Evolutionary conservation across 2,329 filamentous ascomycete genomes (phyloP).

Genomic region (Fonsecaea monophora): DNA sequence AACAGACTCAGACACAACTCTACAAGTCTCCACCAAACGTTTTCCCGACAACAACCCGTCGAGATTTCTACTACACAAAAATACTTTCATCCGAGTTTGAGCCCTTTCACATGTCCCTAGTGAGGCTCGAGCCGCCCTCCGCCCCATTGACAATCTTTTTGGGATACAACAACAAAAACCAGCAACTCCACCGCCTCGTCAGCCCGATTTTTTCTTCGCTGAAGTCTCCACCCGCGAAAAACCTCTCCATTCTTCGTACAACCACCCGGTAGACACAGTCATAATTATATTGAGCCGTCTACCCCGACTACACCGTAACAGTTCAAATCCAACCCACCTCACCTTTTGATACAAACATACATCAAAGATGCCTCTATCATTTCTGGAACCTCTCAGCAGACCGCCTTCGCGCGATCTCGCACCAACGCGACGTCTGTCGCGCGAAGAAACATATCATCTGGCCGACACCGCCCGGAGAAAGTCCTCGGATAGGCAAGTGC

Average conservation of each 20-base stretch:
- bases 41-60: slow-evolving; percentile 16
- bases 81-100: slow-evolving; percentile 23
- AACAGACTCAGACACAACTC: background rate
- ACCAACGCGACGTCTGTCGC: slow-evolving; percentile 31
- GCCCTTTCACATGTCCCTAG: slow-evolving; percentile 23
- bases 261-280: background rate
- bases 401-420: slow-evolving; percentile 36
- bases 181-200: slow-evolving; percentile 15
- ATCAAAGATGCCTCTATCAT: slow-evolving; percentile 33
- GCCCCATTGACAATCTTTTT: slow-evolving; percentile 4
- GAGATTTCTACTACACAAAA: slow-evolving; percentile 1
- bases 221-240: slow-evolving; percentile 21
- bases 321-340: too few relatives aligned
- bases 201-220: slow-evolving; percentile 16
- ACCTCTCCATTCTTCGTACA: slow-evolving; percentile 15
- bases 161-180: slow-evolving; percentile 15
- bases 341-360: background rate
- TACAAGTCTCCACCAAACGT: slow-evolving; percentile 20
- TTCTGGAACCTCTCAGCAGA: slow-evolving; percentile 33
- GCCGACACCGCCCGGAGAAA: slow-evolving; percentile 38
- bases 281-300: background rate
- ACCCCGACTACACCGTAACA: background rate
- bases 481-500: slow-evolving; percentile 32
- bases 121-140: background rate
- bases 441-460: slow-evolving; percentile 39